phyloP scores from a whole-genome alignment of 768 basidiomycete species.

The Mycena albidolilacea region DNA sequence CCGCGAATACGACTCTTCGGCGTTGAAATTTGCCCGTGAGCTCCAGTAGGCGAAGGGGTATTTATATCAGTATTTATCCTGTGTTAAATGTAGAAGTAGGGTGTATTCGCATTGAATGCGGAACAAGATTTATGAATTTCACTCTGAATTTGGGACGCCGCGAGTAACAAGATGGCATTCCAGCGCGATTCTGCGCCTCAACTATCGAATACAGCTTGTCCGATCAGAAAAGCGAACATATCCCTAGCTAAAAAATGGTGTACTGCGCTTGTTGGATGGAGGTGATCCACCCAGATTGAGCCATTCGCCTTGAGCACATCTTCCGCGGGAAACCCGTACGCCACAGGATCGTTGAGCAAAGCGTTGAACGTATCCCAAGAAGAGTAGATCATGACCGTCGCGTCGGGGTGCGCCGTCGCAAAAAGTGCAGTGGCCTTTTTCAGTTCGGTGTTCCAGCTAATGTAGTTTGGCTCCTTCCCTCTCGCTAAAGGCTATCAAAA shows the following conservation, averaged over 20 bases:
- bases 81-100: slow-evolving; percentile 7
- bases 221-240: slow-evolving; percentile 45
- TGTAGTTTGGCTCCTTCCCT: slow-evolving; percentile 19
- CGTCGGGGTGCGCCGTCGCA: slow-evolving; percentile 48
- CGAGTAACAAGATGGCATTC: too few relatives aligned
- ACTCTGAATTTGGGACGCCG: too few relatives aligned
- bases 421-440: slow-evolving; percentile 44
- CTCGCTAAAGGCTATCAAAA: neutral
- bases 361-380: slow-evolving; percentile 55
- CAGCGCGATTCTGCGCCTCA: too few relatives aligned
- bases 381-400: slow-evolving; percentile 56
- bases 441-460: slow-evolving; percentile 55
- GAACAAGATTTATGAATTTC: neutral
- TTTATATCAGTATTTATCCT: slow-evolving; percentile 34
- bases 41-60: slow-evolving; percentile 1
- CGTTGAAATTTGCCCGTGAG: neutral
- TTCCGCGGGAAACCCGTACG: slow-evolving; percentile 48
- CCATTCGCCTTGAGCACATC: slow-evolving; percentile 45
- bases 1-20: neutral
- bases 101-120: slow-evolving; percentile 25
- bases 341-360: slow-evolving; percentile 52
- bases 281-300: slow-evolving; percentile 54
- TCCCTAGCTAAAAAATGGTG: slow-evolving; percentile 54
- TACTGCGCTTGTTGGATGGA: slow-evolving; percentile 56
- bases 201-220: neutral